Base-by-base conservation (phyloP, 1,139 yeast genomes). In the Pichia sp. region DNA sequence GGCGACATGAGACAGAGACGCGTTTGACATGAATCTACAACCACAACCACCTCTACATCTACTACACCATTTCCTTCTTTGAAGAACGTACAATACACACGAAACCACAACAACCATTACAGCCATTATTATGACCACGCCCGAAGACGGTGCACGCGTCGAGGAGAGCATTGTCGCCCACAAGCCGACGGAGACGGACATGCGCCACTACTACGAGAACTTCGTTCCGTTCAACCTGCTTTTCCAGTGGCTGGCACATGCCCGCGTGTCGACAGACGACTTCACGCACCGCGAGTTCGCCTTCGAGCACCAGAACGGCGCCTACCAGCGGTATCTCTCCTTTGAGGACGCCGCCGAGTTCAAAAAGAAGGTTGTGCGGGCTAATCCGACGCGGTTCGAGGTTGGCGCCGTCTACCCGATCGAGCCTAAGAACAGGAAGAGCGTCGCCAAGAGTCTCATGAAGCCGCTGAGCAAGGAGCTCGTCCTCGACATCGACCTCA, bases 401-500 rank as follows among this genome's bases (percentile, higher is more conserved):
- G 79, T 95, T 49, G 99, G 99, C 34, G 97, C 99, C 0, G 85
- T 90, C 3, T 93, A 92, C 66, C 79, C 90, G 3, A 84, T 87
- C 19, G 89, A 89, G 61, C 99, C 99, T 10, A 82, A 82, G 53
- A 90, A 90, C 59, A 78, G 96, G 50, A 92, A 89, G 65, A 76
- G 82, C 11, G 75, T 90, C n/a, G 83, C 95, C 26, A 89, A 89
- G 63, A 79, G 79, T 47, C 87, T 90, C 29, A 81, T 90, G 82
- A 85, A 84, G 64, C 95, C 99, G 0, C 65, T 87, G 38, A 77
- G 83, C 61, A 93, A 93, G 68, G 99, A 93, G 68, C 76, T 93
- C 59, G 97, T 92, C 8, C 87, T 93, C 62, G 99, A 93, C 82
- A 93, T 93, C 62, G 99, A 93, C 84, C 81, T 93, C 75, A 95